These are phyloP conservation scores for Exophiala lecanii-corni DNA, from an alignment of 2,329 filamentous ascomycete species.

Conservation along the genomic window DNA sequence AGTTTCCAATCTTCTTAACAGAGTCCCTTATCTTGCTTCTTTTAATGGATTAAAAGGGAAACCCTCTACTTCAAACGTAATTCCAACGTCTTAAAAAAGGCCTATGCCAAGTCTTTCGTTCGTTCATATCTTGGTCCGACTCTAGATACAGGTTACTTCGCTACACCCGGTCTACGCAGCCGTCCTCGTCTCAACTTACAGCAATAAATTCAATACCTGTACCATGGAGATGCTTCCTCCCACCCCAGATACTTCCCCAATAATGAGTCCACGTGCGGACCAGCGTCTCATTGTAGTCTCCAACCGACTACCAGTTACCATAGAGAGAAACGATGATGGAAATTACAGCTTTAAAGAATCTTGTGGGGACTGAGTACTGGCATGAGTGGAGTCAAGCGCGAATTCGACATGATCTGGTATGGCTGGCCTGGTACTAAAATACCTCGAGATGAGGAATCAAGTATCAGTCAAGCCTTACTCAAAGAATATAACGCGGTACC, in stretches of 20 bases:
- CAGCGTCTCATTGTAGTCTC: conserved; percentile 1
- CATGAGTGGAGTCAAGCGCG: conserved; percentile 3
- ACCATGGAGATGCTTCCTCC: conserved; percentile 2
- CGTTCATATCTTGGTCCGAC: neutral
- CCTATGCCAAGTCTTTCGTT: neutral
- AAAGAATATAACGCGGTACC: conserved; percentile 3
- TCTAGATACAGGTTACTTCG: too few relatives aligned
- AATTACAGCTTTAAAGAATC: conserved; percentile 1
- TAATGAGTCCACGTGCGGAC: neutral
- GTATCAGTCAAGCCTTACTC: neutral
- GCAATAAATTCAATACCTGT: neutral
- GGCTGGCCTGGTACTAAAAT: conserved; percentile 6
- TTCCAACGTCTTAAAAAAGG: too few relatives aligned
- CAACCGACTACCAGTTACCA: conserved; percentile 2
- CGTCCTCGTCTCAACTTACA: neutral
- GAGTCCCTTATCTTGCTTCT: too few relatives aligned
- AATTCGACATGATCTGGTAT: conserved; percentile 2
- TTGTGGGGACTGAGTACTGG: conserved; percentile 2
- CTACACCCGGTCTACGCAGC: neutral
- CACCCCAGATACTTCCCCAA: neutral
- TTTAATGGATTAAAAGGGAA: too few relatives aligned
- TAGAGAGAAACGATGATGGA: neutral
- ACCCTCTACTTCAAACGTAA: too few relatives aligned
- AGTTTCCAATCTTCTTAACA: too few relatives aligned
- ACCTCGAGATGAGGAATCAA: neutral